Evolutionary conservation across 345 rosid species (phyloP), one percentile per base, ranked within the genome.

Genomic region (Citrus inodora): DNA sequence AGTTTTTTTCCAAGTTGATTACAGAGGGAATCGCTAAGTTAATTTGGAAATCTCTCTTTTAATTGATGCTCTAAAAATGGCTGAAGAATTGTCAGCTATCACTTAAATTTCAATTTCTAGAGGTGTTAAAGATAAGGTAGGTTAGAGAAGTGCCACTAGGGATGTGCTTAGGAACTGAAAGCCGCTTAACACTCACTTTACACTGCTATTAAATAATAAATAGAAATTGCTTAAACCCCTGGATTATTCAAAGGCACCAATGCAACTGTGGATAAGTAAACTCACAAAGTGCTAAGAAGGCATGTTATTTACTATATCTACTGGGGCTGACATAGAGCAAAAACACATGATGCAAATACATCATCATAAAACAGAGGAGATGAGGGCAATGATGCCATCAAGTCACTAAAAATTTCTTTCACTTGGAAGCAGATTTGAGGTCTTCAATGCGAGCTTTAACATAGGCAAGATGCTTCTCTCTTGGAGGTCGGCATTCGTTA

Each of bases 401-500:
- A 40, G 9, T 35, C 59, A 73, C 6, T 1, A 7, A 11, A 25
- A 4, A 33, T 38, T 7, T 48, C 11, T 63, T 75, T 46, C 6
- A 46, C 22, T 75, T 64, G 28, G 70, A 6, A 40, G 71, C 62
- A 48, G 58, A 59, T 64, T 30, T 46, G 2, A 22, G 7, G 24
- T 1, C 68, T 11, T 63, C 70, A 27, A 38, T 25, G 2, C 17
- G 67, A 17, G 4, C 59, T 65, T 22, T 65, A 38, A 79, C 25
- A 51, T 53, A 21, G 33, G 48, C 78, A n/a, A 79, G 19, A 28
- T 58, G 78, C 55, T 63, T 75, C 25, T 76, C 85, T 59, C 72
- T 67, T 14, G 78, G 80, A 40, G 82, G 85, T 48, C 30, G 51
- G 19, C 79, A 67, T 67, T 74, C 79, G 6, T 68, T 24, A 14